phyloP scores from a whole-genome alignment of 305 asterid species.

The Fraxinus xanthoxyloides region DNA sequence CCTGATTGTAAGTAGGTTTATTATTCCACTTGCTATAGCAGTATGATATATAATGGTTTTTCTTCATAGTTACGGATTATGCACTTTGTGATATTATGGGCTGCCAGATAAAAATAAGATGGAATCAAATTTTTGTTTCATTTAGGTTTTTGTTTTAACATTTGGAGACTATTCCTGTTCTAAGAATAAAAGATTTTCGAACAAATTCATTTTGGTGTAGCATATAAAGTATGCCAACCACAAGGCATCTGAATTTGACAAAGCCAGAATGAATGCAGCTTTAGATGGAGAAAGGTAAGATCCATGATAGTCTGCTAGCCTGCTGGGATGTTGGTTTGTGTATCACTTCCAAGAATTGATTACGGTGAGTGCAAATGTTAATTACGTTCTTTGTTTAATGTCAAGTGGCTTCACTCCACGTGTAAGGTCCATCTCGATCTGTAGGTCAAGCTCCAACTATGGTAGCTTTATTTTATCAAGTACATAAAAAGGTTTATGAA shows the following conservation, averaged over 20 bases:
- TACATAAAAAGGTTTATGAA: not conserved
- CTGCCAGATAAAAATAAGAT: not conserved
- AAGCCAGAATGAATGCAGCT: not conserved
- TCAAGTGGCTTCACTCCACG: too few species aligned
- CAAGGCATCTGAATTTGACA: not conserved
- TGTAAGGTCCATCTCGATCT: too few species aligned
- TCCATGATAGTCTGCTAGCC: not conserved
- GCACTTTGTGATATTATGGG: conserved; percentile 1
- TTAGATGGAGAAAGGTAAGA: not conserved
- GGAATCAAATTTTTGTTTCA: not conserved
- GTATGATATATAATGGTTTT: not conserved
- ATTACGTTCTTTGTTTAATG: too few species aligned
- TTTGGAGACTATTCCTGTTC: not conserved
- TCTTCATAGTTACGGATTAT: not conserved
- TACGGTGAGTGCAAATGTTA: too few species aligned
- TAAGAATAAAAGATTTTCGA: not conserved
- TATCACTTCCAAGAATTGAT: not conserved
- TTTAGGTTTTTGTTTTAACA: conserved; percentile 2
- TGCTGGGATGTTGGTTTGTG: not conserved
- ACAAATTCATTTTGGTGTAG: not conserved
- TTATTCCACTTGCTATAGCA: not conserved
- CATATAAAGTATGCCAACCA: not conserved
- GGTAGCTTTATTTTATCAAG: not conserved
- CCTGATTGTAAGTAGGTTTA: conserved; percentile 14
- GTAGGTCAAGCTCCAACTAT: not conserved